phyloP scores from a whole-genome alignment of 306 rosid species.

The Carpinus viminea region DNA sequence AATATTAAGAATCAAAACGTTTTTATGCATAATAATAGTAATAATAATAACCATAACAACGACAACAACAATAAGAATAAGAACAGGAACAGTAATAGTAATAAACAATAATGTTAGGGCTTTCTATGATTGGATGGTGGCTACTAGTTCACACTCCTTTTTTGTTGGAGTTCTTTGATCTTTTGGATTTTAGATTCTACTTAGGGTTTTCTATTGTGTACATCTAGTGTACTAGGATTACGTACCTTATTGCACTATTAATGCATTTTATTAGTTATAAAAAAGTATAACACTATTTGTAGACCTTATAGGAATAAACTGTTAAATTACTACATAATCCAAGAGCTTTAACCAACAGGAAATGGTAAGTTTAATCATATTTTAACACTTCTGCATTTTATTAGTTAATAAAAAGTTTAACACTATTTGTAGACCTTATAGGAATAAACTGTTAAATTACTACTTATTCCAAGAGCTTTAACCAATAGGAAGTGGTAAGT shows the following conservation, averaged over 20 bases:
- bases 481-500: no score
- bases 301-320: not conserved
- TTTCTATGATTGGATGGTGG: not conserved
- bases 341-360: no score
- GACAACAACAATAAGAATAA: not conserved
- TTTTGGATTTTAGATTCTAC: no score
- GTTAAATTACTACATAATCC: no score
- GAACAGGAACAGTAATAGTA: not conserved
- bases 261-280: no score
- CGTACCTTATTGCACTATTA: no score
- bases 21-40: not conserved
- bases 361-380: no score
- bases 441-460: not conserved
- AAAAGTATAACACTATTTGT: not conserved
- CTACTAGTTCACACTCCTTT: not conserved
- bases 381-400: no score
- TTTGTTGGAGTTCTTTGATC: no score
- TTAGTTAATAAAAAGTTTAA: not conserved
- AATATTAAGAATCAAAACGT: not conserved
- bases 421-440: not conserved
- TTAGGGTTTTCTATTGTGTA: no score
- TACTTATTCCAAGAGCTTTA: no score
- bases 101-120: not conserved
- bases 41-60: not conserved
- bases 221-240: no score